Evolutionary conservation across 208 protist genomes (phyloP).

Genomic region (Trichomonas gallinae): DNA sequence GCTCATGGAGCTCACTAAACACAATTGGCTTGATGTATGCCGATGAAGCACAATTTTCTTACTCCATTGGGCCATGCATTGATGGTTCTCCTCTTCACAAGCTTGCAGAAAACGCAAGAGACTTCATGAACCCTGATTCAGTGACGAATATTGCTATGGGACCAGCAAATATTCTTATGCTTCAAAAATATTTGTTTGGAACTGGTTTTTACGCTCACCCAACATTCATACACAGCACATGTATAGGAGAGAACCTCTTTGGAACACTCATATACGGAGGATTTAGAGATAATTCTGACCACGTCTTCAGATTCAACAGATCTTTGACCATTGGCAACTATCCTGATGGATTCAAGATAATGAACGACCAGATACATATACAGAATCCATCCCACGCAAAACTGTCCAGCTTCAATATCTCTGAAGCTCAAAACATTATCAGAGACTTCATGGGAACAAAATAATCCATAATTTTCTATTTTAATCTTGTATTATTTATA

Average conservation of each 20-base stretch:
- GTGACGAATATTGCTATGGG: background rate
- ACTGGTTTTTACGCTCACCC: background rate
- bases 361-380: background rate
- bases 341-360: background rate
- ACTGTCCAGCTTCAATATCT: background rate
- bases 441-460: background rate
- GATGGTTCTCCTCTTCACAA: background rate
- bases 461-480: background rate
- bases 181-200: background rate
- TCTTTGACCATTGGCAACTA: background rate
- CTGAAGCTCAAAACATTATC: background rate
- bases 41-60: background rate
- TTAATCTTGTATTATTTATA: no score
- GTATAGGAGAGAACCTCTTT: background rate
- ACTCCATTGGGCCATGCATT: background rate
- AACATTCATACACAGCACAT: background rate
- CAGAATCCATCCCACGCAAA: background rate
- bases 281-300: background rate
- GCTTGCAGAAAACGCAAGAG: background rate
- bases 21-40: background rate
- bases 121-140: background rate
- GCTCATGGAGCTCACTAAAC: background rate
- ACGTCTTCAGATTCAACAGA: background rate
- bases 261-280: background rate
- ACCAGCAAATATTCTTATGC: background rate